Base-by-base conservation (phyloP, 2,329 filamentous ascomycete species). In the Emericellopsis cladophorae region DNA sequence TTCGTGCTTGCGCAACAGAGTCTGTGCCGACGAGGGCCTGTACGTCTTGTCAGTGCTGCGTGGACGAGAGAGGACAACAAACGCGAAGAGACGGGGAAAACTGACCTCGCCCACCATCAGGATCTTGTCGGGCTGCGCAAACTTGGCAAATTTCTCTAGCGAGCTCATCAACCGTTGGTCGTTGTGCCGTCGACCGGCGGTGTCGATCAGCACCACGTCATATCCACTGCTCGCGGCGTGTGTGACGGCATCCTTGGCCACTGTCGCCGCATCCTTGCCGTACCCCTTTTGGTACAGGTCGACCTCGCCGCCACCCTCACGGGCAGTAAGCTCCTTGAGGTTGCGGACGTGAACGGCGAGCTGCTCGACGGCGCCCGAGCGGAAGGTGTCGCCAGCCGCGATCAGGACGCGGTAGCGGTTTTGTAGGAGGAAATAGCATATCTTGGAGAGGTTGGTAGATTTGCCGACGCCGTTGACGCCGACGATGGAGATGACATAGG, bases 381-480 rank as follows among this genome's bases (percentile, higher is more conserved):
- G 84, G 72, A 98, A 98, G 3, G 92, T 98, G 60, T 98, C 90
- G 51, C 86, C 92, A 9, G 92, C 90, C 12, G 87, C 90, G 49
- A 98, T 86, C 43, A 98, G 74, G 14, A 98, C 88, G 55, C 84
- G 84, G 68, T 95, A 93, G 58, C 93, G 89, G 68, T 98, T 98
- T 62, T 98, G 90, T 26, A 98, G 71, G 31, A 98, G 71, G 67
- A 98, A 98, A 65, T 92, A 98, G 61, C 89, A 94, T 49, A 98
- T 95, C 63, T 98, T 98, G 60, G 86, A 90, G 31, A 98, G 72
- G 57, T 95, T 96, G 40, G 92, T 98, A 14, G 89, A 95, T 66
- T 98, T 98, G 55, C 92, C 92, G 31, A 98, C 92, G 41, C 92
- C 92, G 59, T 98, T 98, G 57, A 98, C 92, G 46, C 92, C 92